Evolutionary conservation across 2,329 filamentous ascomycete genomes (phyloP).

Genomic region (Plenodomus biglobosus): DNA sequence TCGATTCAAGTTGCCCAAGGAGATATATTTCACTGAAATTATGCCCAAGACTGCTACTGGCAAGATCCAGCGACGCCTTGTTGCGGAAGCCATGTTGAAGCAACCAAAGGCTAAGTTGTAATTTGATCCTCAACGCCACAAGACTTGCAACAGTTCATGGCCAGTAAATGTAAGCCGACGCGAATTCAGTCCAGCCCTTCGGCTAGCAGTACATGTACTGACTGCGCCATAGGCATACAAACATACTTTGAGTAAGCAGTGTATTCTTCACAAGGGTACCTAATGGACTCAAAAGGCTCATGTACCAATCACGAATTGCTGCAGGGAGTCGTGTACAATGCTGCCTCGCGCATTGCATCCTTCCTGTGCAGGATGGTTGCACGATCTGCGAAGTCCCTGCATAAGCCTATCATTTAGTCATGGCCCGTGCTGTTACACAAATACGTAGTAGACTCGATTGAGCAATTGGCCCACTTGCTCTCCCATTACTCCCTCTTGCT

Average conservation of each 20-base stretch:
- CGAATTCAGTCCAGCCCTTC: too few relatives aligned
- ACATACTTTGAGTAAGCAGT: too few relatives aligned
- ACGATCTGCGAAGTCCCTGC: constrained; percentile 4
- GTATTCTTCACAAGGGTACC: too few relatives aligned
- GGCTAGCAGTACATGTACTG: too few relatives aligned
- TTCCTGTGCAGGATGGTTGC: background rate
- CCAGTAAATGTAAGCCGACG: too few relatives aligned
- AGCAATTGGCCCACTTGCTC: constrained; percentile 5
- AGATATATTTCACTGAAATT: constrained; percentile 77
- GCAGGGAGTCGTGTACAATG: too few relatives aligned
- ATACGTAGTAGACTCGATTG: constrained; percentile 11
- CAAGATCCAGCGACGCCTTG: constrained; percentile 82
- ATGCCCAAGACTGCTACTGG: constrained; percentile 94
- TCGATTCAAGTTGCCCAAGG: constrained; percentile 82
- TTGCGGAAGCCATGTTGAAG: constrained; percentile 83
- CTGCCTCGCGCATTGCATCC: too few relatives aligned
- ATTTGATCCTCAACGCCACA: constrained; percentile 3
- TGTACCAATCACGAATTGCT: too few relatives aligned
- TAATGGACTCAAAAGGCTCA: too few relatives aligned
- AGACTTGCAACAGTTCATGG: too few relatives aligned
- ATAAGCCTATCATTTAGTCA: constrained; percentile 6
- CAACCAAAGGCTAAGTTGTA: constrained; percentile 60
- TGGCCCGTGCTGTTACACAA: constrained; percentile 8
- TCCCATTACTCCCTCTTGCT: constrained; percentile 2
- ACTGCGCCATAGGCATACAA: too few relatives aligned